Conservation (phyloP, 2,329 filamentous ascomycete genomes). For the Talaromyces marneffei region DNA sequence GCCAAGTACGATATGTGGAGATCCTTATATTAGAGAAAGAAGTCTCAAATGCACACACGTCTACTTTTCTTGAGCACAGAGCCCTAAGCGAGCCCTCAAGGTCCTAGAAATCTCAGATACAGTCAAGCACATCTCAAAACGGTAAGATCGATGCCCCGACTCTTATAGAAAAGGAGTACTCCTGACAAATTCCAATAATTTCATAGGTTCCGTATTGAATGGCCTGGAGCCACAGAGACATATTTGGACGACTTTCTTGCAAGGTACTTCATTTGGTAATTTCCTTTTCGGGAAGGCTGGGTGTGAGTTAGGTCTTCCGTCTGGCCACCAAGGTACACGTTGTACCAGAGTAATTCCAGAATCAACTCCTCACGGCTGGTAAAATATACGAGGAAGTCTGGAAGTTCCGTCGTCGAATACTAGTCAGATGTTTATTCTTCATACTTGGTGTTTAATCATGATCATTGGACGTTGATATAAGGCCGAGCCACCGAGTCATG, state of each 20-base stretch:
- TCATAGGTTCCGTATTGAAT: background rate
- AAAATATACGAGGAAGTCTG: too few species aligned
- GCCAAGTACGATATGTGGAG: background rate
- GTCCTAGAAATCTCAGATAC: background rate
- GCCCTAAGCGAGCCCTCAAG: constrained; percentile 12
- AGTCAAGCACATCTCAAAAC: background rate
- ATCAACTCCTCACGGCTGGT: too few species aligned
- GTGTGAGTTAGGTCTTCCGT: background rate
- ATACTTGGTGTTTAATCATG: too few species aligned
- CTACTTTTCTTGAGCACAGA: background rate
- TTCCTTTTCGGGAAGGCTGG: background rate
- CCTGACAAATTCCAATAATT: background rate
- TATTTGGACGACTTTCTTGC: background rate
- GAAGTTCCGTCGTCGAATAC: too few species aligned
- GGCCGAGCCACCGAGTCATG: too few species aligned
- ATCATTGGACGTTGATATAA: too few species aligned
- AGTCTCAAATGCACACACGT: background rate
- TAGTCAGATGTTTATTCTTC: too few species aligned
- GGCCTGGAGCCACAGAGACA: background rate
- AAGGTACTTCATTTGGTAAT: background rate
- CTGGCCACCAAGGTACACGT: background rate
- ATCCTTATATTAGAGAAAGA: background rate
- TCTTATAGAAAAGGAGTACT: background rate
- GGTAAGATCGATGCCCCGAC: background rate
- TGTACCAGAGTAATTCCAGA: too few species aligned